Evolutionary conservation across 306 rosid species (phyloP), one percentile per base, ranked within the genome.

Genomic region (Citrullus amarus): DNA sequence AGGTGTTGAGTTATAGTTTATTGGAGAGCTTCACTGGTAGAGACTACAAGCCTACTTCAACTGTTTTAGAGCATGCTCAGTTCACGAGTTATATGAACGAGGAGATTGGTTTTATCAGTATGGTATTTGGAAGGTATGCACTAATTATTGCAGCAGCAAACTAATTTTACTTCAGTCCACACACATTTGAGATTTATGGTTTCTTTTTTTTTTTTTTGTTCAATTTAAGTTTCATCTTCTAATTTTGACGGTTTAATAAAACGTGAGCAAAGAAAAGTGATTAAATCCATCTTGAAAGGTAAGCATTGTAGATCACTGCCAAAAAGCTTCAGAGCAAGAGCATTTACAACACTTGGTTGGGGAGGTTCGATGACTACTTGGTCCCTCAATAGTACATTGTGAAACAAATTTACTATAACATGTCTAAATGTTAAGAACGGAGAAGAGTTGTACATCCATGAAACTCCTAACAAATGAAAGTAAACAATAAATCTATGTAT

Each of bases 121-220:
- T 89, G 80, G 80, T 94, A 82, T 76, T 82, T 79, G 98, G 98
- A 89, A 94, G 98, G 98, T 93, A 85, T 48, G 60, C 43, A 25
- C 59, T 28, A 72, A 28, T 50, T 25, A 28, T 50, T 28, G 60
- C 43, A 50, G 43, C 8, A 32, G 53, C 28, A 78, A 46, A 30
- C 78, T 75, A 54, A 28, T 48, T 71, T 51, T 73, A 44, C 63
- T 70, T 79, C 57, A 53, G 57, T 53, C 57, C 20, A 16, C 30
- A 69, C 25, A 43, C 14, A 20, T 36, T 66, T 36, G 25, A 18
- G 30, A 17, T 66, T 66, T 66, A 66, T 38, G 73, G 50, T 30
- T 14, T 38, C 9, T n/a, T 66, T 9, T 38, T 66, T 1, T 25
- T 38, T 66, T 3, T 3, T 38, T 6, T 18, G 50, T 66, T 66